phyloP scores from a whole-genome alignment of 768 basidiomycete genomes.

The Inosperma sp. region DNA sequence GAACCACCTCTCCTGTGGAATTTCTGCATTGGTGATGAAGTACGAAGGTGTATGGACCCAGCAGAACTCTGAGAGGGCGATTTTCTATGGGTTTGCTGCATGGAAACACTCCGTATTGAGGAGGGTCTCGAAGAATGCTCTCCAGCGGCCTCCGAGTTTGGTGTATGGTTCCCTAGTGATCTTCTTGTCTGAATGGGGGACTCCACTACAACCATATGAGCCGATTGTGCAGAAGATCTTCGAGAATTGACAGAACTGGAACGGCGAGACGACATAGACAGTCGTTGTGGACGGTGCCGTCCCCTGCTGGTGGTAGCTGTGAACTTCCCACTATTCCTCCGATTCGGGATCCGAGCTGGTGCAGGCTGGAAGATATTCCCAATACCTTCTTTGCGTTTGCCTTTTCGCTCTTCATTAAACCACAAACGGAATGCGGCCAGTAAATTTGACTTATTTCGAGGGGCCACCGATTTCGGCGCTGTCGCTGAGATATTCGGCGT shows the following conservation, averaged over 20 bases:
- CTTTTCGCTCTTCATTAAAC: conserved; percentile 89
- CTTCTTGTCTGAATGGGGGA: conserved; percentile 58
- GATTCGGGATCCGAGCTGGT: conserved; percentile 5
- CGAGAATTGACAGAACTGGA: conserved; percentile 91
- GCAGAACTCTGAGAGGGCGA: conserved; percentile 76
- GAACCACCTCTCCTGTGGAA: conserved; percentile 78
- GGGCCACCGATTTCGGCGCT: conserved; percentile 15
- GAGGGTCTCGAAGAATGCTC: conserved; percentile 78
- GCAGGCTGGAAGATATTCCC: conserved; percentile 10
- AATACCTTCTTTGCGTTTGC: conserved; percentile 65
- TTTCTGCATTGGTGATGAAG: conserved; percentile 75
- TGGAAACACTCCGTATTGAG: conserved; percentile 75
- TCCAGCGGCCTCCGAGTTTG: conserved; percentile 73
- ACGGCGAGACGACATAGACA: conserved; percentile 74
- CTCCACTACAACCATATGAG: conserved; percentile 44
- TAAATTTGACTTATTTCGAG: conserved; percentile 61
- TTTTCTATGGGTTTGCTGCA: conserved; percentile 62
- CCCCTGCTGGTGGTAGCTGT: conserved; percentile 8
- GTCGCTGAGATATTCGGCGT: conserved; percentile 37
- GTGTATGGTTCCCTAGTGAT: conserved; percentile 78
- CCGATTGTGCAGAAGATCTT: conserved; percentile 51
- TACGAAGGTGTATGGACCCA: conserved; percentile 59
- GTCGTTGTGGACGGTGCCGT: conserved; percentile 59
- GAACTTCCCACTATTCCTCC: conserved; percentile 10
- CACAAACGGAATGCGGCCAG: conserved; percentile 83